Conservation (phyloP, 106 monocot species). For the Apostasia shenzhenica region DNA sequence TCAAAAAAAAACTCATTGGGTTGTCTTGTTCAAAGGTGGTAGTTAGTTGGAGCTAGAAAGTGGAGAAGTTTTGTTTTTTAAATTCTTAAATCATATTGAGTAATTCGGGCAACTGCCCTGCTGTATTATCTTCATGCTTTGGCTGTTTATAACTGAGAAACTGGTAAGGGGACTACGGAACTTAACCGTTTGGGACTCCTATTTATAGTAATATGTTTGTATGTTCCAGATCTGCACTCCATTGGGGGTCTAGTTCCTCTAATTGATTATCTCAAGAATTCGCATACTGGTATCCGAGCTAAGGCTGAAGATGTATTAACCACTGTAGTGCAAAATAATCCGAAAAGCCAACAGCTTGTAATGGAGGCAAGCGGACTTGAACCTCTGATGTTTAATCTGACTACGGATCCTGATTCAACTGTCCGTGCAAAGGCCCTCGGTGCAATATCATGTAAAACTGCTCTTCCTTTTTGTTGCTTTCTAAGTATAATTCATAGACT, state of each 20-base stretch:
- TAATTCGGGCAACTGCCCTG: too few relatives aligned
- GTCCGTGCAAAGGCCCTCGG: conserved; percentile 86
- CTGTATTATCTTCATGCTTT: too few relatives aligned
- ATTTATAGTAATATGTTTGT: not conserved
- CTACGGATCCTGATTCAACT: conserved; percentile 64
- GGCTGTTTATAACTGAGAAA: too few relatives aligned
- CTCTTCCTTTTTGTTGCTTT: not conserved
- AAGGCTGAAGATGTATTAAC: conserved; percentile 85
- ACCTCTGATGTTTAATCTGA: conserved; percentile 66
- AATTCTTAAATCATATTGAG: too few relatives aligned
- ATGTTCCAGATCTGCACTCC: conserved; percentile 65
- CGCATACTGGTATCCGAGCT: conserved; percentile 67
- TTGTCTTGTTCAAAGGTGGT: too few relatives aligned
- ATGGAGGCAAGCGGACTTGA: conserved; percentile 89
- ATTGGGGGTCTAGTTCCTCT: conserved; percentile 83
- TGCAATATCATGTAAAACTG: conserved; percentile 77
- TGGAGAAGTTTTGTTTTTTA: too few relatives aligned
- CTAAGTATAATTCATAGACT: not conserved
- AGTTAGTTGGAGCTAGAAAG: too few relatives aligned
- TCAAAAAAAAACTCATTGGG: too few relatives aligned
- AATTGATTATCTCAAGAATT: conserved; percentile 69
- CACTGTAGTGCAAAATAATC: conserved; percentile 92
- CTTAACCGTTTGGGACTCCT: too few relatives aligned
- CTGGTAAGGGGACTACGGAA: too few relatives aligned
- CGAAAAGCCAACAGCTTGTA: conserved; percentile 71